phyloP scores from a whole-genome alignment of 73 alveolate species.

The Blepharisma stoltei region DNA sequence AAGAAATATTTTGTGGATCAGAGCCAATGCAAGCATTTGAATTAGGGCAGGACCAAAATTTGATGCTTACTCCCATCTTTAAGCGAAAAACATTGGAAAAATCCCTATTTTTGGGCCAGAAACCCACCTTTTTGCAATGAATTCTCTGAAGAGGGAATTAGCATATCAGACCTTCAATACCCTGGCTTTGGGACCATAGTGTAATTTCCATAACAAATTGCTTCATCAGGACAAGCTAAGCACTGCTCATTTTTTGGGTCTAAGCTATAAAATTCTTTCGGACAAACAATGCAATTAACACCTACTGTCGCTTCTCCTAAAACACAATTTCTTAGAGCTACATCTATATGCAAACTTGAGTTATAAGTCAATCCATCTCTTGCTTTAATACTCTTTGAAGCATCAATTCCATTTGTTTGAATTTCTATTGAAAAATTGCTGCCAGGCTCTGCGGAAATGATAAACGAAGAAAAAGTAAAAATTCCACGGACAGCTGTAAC shows the following conservation, averaged over 20 bases:
- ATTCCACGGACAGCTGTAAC: not conserved
- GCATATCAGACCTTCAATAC: not conserved
- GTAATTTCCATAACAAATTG: not conserved
- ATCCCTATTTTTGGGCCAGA: too few species aligned
- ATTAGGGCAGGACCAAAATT: too few species aligned
- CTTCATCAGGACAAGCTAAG: slow-evolving; percentile 9
- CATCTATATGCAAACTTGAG: not conserved
- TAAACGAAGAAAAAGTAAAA: not conserved
- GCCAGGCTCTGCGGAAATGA: not conserved
- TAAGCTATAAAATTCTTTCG: not conserved
- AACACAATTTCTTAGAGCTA: not conserved
- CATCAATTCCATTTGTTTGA: not conserved
- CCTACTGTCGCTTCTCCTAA: not conserved
- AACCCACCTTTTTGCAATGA: too few species aligned
- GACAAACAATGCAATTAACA: not conserved
- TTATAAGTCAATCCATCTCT: not conserved
- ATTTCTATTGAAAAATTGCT: not conserved
- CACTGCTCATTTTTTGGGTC: not conserved
- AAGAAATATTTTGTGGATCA: too few species aligned
- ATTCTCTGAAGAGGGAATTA: too few species aligned
- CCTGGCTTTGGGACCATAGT: not conserved
- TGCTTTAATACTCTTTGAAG: not conserved
- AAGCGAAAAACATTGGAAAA: too few species aligned
- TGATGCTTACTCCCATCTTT: too few species aligned
- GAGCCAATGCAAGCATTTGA: too few species aligned